phyloP scores from a whole-genome alignment of 352 stramenopile genomes.

The Aphanomyces cochlioides region DNA sequence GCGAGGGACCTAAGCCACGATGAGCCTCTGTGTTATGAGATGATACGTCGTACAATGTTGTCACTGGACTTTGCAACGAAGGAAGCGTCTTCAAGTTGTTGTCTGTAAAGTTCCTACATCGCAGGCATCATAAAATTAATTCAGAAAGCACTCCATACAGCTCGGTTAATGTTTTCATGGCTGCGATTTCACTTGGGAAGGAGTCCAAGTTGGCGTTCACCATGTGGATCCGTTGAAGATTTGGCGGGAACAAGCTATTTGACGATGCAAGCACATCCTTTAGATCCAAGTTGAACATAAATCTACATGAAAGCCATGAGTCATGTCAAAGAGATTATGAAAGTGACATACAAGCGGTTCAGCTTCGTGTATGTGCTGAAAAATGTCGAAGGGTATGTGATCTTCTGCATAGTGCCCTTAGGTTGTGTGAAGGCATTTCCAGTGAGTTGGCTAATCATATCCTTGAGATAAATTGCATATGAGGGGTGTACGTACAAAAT shows the following conservation, averaged over 20 bases:
- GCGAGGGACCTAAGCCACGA: neutral
- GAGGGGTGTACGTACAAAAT: neutral
- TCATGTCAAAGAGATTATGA: neutral
- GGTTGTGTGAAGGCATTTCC: neutral
- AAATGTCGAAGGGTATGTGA: slow-evolving; percentile 49
- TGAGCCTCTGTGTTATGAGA: neutral
- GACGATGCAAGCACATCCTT: slow-evolving; percentile 34
- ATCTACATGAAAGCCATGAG: neutral
- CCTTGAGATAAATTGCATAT: neutral
- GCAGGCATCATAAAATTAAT: neutral
- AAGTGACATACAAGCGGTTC: slow-evolving; percentile 31
- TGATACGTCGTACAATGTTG: slow-evolving; percentile 20
- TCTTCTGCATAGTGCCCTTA: slow-evolving; percentile 47
- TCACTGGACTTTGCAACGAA: slow-evolving; percentile 15
- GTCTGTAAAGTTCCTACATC: slow-evolving; percentile 36
- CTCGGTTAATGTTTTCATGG: slow-evolving; percentile 30
- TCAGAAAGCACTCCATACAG: slow-evolving; percentile 13
- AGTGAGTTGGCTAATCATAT: slow-evolving; percentile 16
- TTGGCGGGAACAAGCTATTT: slow-evolving; percentile 33
- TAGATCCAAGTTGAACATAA: slow-evolving; percentile 37
- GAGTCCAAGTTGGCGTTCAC: slow-evolving; percentile 48
- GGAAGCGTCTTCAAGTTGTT: slow-evolving; percentile 49
- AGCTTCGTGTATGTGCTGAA: slow-evolving; percentile 42
- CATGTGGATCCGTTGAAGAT: slow-evolving; percentile 8
- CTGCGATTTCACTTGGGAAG: slow-evolving; percentile 38